These are phyloP conservation scores for Saccharomyces hybrid DNA, from an alignment of 1,139 yeast genomes.

Conservation along the genomic window DNA sequence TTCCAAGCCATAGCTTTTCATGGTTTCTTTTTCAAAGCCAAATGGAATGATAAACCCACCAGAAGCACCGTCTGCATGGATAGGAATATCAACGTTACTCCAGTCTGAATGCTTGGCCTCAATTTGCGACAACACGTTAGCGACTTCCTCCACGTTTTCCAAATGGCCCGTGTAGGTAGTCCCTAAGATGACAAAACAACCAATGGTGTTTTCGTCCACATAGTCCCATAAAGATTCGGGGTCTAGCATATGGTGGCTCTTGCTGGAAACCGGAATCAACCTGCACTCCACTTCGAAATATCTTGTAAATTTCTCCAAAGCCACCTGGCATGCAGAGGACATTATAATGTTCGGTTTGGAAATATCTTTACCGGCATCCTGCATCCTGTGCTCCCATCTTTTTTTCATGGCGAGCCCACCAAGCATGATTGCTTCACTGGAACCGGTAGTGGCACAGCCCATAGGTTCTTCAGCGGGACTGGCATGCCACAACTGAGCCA, in stretches of 20 bases:
- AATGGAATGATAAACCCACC: slow-evolving; percentile 89
- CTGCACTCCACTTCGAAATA: slow-evolving; percentile 88
- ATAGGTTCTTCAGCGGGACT: slow-evolving; percentile 41
- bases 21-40: slow-evolving; percentile 52
- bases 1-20: slow-evolving; percentile 13
- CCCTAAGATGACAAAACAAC: slow-evolving; percentile 80
- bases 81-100: slow-evolving; percentile 60
- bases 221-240: slow-evolving; percentile 48
- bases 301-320: slow-evolving; percentile 86
- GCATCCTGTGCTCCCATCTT: slow-evolving; percentile 67
- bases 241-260: slow-evolving; percentile 60
- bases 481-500: slow-evolving; percentile 78
- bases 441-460: slow-evolving; percentile 91
- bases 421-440: slow-evolving; percentile 87
- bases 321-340: slow-evolving; percentile 94
- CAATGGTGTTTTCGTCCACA: slow-evolving; percentile 87
- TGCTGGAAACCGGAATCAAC: slow-evolving; percentile 55
- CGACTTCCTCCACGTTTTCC: slow-evolving; percentile 63
- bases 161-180: slow-evolving; percentile 91
- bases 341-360: slow-evolving; percentile 76
- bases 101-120: slow-evolving; percentile 37
- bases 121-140: slow-evolving; percentile 55
- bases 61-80: slow-evolving; percentile 90
- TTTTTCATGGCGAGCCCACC: slow-evolving; percentile 92
- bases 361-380: slow-evolving; percentile 50